Percentiles rank a stretch among this genome's conserved stretches.
phyloP scores from a whole-genome alignment of 306 rosid genomes.

The cucumber (Cucumis sativus) region Cucumber_9930_V3 NC_026660.2:8022501-8023000 shows the following conservation, averaged over 20 bases:
- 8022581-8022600: constrained; percentile 75
- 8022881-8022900: not conserved
- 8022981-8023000: not conserved
- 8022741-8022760: not conserved
- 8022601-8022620: constrained; percentile 83
- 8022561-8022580: constrained; percentile 75
- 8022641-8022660: constrained; percentile 78
- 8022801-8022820: not conserved
- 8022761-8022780: not conserved
- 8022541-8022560: constrained; percentile 78
- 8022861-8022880: not conserved
- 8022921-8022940: not conserved
- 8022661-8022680: constrained; percentile 90
- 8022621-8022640: constrained; percentile 92
- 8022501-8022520: constrained; percentile 89
- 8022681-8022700: constrained; percentile 89
- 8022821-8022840: not conserved
- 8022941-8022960: not conserved
- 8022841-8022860: not conserved
- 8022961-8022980: not conserved
- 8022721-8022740: not conserved
- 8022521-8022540: constrained; percentile 82
- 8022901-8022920: not conserved
- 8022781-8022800: not conserved
- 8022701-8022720: constrained; percentile 73